phyloP scores from a whole-genome alignment of 2,329 filamentous ascomycete species.

The Sporothrix brunneoviolacea region DNA sequence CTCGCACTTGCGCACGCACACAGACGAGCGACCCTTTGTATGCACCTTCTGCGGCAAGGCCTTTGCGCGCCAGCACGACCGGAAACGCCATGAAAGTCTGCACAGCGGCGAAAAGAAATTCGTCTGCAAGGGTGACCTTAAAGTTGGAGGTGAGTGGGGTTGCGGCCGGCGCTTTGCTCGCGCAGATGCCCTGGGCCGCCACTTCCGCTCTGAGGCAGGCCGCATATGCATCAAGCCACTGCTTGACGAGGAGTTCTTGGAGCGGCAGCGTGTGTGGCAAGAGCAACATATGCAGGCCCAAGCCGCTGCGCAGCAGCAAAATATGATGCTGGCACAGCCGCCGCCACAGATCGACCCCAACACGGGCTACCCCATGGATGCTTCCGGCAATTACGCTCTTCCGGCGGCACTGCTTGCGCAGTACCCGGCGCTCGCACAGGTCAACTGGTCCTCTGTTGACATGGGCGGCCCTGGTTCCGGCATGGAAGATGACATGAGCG shows the following conservation, averaged over 20 bases:
- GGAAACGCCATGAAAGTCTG: conserved; percentile 91
- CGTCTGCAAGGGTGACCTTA: conserved; percentile 87
- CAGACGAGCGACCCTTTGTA: conserved; percentile 93
- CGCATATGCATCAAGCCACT: conserved; percentile 96
- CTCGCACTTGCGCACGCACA: conserved; percentile 92
- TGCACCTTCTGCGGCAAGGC: conserved; percentile 96
- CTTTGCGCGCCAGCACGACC: conserved; percentile 93
- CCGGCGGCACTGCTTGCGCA: conserved; percentile 84
- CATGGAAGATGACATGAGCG: conserved; percentile 69
- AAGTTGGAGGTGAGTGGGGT: conserved; percentile 78
- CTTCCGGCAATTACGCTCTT: conserved; percentile 57
- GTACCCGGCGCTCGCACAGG: conserved; percentile 83
- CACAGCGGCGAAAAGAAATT: conserved; percentile 99
- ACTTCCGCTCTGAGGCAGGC: conserved; percentile 93
- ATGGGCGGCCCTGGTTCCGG: conserved; percentile 66
- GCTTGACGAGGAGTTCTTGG: conserved; percentile 84
- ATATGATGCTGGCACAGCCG: conserved; percentile 45
- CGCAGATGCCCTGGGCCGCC: conserved; percentile 86
- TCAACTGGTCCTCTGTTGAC: conserved; percentile 68
- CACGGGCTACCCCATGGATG: conserved; percentile 51
- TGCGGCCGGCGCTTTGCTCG: conserved; percentile 90
- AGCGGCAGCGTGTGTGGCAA: conserved; percentile 68
- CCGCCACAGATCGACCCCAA: conserved; percentile 54
- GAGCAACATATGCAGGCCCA: conserved; percentile 61
- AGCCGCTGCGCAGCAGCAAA: conserved; percentile 43